Conservation (phyloP, 495 filamentous ascomycete species). For the Podospora fimiseda region DNA sequence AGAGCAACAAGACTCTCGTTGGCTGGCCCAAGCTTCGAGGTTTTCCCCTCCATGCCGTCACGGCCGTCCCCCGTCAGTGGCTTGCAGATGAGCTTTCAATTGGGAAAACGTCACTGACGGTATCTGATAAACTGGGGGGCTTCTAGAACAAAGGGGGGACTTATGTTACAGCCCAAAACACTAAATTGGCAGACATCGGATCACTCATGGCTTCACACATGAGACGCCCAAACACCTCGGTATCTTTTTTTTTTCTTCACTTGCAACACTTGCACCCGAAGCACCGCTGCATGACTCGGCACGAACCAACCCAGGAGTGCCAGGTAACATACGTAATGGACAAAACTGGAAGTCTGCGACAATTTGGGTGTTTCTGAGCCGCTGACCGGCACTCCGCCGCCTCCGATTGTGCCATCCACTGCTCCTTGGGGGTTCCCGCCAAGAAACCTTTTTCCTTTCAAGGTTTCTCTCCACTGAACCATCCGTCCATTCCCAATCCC, state of each 20-base stretch:
- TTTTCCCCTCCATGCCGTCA: no score
- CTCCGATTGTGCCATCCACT: slow-evolving; percentile 17
- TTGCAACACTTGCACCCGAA: neutral
- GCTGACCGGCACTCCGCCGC: slow-evolving; percentile 12
- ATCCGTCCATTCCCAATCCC: neutral
- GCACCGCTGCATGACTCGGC: slow-evolving; percentile 3
- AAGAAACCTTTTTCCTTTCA: slow-evolving; percentile 18
- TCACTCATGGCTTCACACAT: neutral
- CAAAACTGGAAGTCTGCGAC: slow-evolving; percentile 3
- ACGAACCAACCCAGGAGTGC: slow-evolving; percentile 5
- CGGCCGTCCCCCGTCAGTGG: no score
- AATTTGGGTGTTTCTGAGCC: slow-evolving; percentile 5
- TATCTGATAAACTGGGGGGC: no score
- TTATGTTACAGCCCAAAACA: no score
- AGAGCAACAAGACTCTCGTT: neutral
- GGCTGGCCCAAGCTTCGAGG: no score
- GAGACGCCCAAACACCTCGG: slow-evolving; percentile 1
- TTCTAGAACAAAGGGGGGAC: no score
- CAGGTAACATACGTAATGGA: neutral
- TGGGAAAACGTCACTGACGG: no score
- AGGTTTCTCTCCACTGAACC: slow-evolving; percentile 5
- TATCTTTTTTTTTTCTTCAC: neutral
- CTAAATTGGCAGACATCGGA: neutral
- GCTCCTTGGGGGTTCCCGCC: slow-evolving; percentile 9
- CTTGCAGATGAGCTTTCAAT: neutral